Evolutionary conservation across 2,329 filamentous ascomycete species (phyloP).

Genomic region (Fusarium graminum): DNA sequence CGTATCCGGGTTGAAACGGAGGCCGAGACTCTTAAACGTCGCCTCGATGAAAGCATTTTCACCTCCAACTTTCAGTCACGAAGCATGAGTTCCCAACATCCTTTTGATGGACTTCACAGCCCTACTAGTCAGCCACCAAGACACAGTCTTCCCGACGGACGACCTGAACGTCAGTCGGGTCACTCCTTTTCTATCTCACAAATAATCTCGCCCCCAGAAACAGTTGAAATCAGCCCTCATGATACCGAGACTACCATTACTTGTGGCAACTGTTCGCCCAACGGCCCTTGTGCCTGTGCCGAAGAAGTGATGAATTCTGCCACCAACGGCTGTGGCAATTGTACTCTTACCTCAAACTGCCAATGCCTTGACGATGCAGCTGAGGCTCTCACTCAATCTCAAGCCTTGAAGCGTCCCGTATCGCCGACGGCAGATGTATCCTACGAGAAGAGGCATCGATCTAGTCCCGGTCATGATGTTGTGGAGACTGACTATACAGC

Average conservation of each 20-base stretch:
- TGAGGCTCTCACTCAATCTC: slow-evolving; percentile 56
- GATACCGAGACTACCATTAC: slow-evolving; percentile 56
- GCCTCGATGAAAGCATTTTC: slow-evolving; percentile 49
- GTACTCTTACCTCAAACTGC: slow-evolving; percentile 72
- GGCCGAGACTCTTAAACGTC: slow-evolving; percentile 53
- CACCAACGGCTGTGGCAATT: slow-evolving; percentile 73
- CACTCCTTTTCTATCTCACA: slow-evolving; percentile 68
- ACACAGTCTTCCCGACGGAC: slow-evolving; percentile 49
- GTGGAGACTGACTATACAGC: slow-evolving; percentile 82
- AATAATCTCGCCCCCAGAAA: slow-evolving; percentile 68
- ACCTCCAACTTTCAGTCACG: slow-evolving; percentile 47
- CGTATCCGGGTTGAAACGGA: slow-evolving; percentile 60
- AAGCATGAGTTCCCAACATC: slow-evolving; percentile 48
- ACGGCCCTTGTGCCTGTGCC: slow-evolving; percentile 69
- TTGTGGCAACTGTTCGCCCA: slow-evolving; percentile 69
- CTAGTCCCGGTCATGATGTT: slow-evolving; percentile 60
- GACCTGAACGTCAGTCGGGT: slow-evolving; percentile 49
- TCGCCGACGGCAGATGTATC: slow-evolving; percentile 60
- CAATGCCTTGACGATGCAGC: slow-evolving; percentile 74
- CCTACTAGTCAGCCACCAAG: slow-evolving; percentile 46
- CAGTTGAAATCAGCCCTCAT: slow-evolving; percentile 50
- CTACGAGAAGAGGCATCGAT: slow-evolving; percentile 68
- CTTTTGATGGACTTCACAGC: slow-evolving; percentile 49
- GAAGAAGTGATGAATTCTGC: slow-evolving; percentile 69
- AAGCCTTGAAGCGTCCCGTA: slow-evolving; percentile 63